Base-by-base conservation (phyloP, 2,329 filamentous ascomycete species). In the Paraphaeosphaeria minitans region DNA sequence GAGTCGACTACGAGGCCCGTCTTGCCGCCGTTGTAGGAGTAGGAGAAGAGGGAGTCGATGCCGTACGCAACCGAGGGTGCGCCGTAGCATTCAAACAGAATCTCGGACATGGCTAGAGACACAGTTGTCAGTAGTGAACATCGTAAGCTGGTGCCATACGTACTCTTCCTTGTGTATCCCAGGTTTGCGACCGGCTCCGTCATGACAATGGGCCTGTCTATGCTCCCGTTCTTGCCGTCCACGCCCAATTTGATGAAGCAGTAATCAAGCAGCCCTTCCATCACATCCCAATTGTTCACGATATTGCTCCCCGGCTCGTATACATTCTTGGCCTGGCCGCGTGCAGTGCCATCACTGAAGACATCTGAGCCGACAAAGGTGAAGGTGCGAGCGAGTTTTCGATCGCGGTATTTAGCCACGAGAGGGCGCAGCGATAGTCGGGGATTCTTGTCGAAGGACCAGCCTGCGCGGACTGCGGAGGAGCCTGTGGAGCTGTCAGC, bases 21-120 rank as follows among this genome's bases (percentile, higher is more conserved):
- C 52, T 84, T 87, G 62, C 95, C 95, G 61, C 90, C 87, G 75
- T 99, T 99, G 80, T 97, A 91, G 61, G 89, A 85, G 80, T 97
- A 99, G 21, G 94, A 96, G 80, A 99, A 99, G 33, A 99, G 85
- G 12, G 93, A 96, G 77, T 99, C 95, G 79, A 99, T 93, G 53
- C 95, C 95, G 78, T 95, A 97, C 19, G 93, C 91, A 27, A 97
- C 84, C 1, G 92, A 94, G 0, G 95, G 94, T 12, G 91, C 93
- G 59, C 87, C 87, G 77, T 99, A 99, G 78, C 93, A 96, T 78
- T 99, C 95, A 75, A 98, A 99, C 12, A 99, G 82, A 56, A 98
- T 94, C 74, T 99, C 95, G 45, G 91, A 96, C 94, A 98, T 98
- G 67, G 91, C 92, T 96, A 65, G 54, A 42, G 45, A 19, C 16